phyloP scores from a whole-genome alignment of 169 alveolate genomes.

The Plasmodium ovale region DNA sequence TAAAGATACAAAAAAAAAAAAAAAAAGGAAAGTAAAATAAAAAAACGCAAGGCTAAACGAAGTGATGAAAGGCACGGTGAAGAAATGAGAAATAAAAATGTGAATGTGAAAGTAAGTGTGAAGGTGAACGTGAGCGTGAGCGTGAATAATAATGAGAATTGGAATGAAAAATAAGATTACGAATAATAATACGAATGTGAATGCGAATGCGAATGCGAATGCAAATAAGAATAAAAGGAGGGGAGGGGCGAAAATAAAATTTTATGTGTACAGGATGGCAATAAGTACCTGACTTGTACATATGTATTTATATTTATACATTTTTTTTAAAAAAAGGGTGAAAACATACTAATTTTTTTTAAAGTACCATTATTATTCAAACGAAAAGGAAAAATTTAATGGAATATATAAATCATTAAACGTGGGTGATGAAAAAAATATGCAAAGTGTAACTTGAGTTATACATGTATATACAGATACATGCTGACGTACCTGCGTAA shows the following conservation, averaged over 20 bases:
- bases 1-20: conserved; percentile 71
- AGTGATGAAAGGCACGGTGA: no score
- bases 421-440: conserved; percentile 29
- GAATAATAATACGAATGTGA: not conserved
- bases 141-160: no score
- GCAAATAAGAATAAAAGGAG: conserved; percentile 6
- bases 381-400: conserved; percentile 15
- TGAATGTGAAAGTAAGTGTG: no score
- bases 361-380: conserved; percentile 14
- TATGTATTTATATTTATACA: not conserved
- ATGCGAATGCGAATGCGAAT: not conserved
- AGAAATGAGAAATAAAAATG: not conserved
- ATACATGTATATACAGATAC: conserved; percentile 1
- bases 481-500: no score
- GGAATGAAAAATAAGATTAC: no score
- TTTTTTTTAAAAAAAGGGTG: not conserved
- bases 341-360: conserved; percentile 3
- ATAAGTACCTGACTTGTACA: not conserved
- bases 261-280: not conserved
- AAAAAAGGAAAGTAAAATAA: not conserved
- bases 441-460: not conserved
- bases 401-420: conserved; percentile 35
- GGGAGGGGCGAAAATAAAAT: not conserved
- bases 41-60: no score
- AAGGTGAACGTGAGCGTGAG: no score